Base-by-base conservation (phyloP, 179 eudicot genomes). In the Spinacia oleracea region DNA sequence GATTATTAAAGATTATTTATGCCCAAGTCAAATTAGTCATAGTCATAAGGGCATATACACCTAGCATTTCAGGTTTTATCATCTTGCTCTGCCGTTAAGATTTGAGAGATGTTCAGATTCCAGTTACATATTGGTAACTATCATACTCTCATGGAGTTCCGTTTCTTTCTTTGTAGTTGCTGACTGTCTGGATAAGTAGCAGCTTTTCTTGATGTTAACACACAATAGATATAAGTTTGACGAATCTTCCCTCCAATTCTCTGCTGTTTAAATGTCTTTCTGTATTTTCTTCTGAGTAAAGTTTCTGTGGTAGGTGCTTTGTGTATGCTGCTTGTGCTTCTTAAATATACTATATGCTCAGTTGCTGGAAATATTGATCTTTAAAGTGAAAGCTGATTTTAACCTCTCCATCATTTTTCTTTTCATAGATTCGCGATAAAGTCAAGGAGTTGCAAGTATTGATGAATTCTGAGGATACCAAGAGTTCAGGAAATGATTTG, bases 371-470 rank as follows among this genome's bases (percentile, higher is more conserved):
- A 20, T 31, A 11, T 71, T 11, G 53, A 45, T 14, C 51, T 59
- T 5, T 63, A 20, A 20, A 14, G 9, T 45, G 6, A 6, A 25
- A 63, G 27, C 58, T 60, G 43, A 64, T 75, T 27, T 50, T 20
- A 25, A 42, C 64, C 60, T 79, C 25, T 27, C 40, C 25, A 9
- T 32, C 29, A 27, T 42, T 65, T 69, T 62, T 60, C 23, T 53
- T 78, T 65, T 48, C 62, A 38, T 82, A 94, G 98, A 87, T 94
- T 77, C 82, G 85, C 32, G 82, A 81, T 60, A 89, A 92, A 88
- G 92, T 94, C 75, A 89, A 79, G 86, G 96, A 94, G 86, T 82
- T 94, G 83, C 84, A 81, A 83, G 85, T 80, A 64, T 64, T 84
- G 85, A 31, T 85, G 82, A 84, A 78, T 77, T 45, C 62, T 56